Base-by-base conservation (phyloP, 495 filamentous ascomycete genomes). In the Ascobolus immersus region DNA sequence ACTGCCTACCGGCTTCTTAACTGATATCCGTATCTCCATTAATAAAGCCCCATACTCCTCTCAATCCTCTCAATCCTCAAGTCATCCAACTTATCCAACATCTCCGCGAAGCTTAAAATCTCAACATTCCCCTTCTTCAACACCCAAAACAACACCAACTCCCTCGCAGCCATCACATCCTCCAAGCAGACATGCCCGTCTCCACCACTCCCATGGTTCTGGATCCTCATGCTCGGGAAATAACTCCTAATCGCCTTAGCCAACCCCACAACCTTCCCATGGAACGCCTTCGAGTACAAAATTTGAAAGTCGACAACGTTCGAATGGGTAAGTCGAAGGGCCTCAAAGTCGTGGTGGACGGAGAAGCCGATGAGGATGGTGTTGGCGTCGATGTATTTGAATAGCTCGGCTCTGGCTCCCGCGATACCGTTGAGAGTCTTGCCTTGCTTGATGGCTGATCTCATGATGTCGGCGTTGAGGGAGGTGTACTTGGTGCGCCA, bases 311-410 rank as follows among this genome's bases (percentile, higher is more conserved):
- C 61, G 6, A 65, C 54, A 17, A 60, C 42, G 4, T 42, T 43
- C 0, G 40, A 30, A 33, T 61, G 61, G 15, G 54, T 41, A 19
- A 63, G 53, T 6, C 57, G 49, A 17, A 65, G 43, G 2, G 54
- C 53, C 12, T 53, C 41, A 1, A 63, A 47, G 33, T 61, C 58
- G 22, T 52, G 41, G 4, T 59, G 41, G 17, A 65, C 39, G 10
- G 55, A 41, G 28, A 63, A 55, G 9, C 60, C 61, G 14, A 62
- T 41, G 0, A 65, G 45, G 11, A 65, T 45, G 5, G 61, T 63
- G 23, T 58, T 38, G 0, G 36, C 37, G 35, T 59, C 52, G 10
- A 58, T 47, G 39, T 49, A 51, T 36, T 42, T 42, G 50, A 51
- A 61, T 5, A 64, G 37, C 8, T 44, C 49, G 5, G 43, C 23